Percentiles rank a stretch among this genome's conserved stretches.
phyloP scores from a whole-genome alignment of 192 early-diverging fungal species.

The Cladochytrium replicatum region DNA sequence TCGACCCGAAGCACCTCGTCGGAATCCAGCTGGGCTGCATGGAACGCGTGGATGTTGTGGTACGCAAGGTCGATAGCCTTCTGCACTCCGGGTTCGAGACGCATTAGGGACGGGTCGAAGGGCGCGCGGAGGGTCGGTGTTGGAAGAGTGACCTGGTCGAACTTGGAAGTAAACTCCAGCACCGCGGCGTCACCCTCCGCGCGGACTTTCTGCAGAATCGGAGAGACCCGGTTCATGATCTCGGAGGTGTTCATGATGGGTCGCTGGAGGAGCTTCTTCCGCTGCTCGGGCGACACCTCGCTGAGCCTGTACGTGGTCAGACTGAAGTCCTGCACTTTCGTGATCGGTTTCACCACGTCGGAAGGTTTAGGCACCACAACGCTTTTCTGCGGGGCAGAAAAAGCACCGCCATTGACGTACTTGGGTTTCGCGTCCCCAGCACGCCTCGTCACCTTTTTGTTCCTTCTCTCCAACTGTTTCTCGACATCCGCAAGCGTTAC shows the following conservation, averaged over 20 bases:
- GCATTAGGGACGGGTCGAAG: slow-evolving; percentile 41
- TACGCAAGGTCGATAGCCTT: slow-evolving; percentile 92
- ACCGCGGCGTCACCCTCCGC: slow-evolving; percentile 77
- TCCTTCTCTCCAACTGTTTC: slow-evolving; percentile 67
- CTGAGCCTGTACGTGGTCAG: slow-evolving; percentile 61
- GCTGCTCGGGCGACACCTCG: slow-evolving; percentile 38
- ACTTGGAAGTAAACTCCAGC: slow-evolving; percentile 74
- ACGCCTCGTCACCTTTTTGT: slow-evolving; percentile 75
- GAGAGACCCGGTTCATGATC: slow-evolving; percentile 76
- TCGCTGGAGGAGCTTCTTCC: slow-evolving; percentile 61
- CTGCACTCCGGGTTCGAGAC: slow-evolving; percentile 48
- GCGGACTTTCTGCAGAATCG: slow-evolving; percentile 82
- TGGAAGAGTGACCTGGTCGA: slow-evolving; percentile 71
- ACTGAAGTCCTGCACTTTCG: too few relatives aligned
- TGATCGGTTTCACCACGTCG: too few relatives aligned
- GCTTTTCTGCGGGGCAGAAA: too few relatives aligned
- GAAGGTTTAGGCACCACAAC: too few relatives aligned
- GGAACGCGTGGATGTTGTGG: slow-evolving; percentile 86
- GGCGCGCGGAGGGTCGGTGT: slow-evolving; percentile 72
- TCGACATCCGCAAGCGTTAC: slow-evolving; percentile 82
- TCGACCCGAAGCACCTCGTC: slow-evolving; percentile 70
- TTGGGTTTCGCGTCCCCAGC: slow-evolving; percentile 92
- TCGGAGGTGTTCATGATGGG: slow-evolving; percentile 89
- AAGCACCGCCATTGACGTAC: not conserved
- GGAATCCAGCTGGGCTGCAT: slow-evolving; percentile 75